Evolutionary conservation across 164 flowering plant species (phyloP), one percentile per base, ranked within the genome.

Genomic region (Magnolia officinalis): DNA sequence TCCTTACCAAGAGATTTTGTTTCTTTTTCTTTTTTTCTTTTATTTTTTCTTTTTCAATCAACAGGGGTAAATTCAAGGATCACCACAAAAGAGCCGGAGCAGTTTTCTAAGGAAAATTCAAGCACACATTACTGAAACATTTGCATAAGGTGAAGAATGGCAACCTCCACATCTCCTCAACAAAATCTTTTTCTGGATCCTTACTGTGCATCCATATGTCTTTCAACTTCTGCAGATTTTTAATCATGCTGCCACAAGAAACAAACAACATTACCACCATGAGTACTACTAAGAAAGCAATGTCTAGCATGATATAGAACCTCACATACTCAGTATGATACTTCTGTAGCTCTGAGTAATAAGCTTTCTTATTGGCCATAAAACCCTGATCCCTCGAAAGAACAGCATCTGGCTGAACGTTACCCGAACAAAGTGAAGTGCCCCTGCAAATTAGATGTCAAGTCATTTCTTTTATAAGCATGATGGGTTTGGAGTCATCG

Each of bases 321-420:
- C 52, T n/a, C 50, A 77, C 92, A 80, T 90, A 95, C 98, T 84
- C 85, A 72, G 84, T 72, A 75, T 95, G 98, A 80, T 95, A 92
- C 31, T 87, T 85, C 74, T 86, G 89, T 73, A 93, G 77, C 79
- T 88, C 89, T 6, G 78, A 77, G 81, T 87, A 88, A 80, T 90
- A 91, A 45, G 78, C 85, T 72, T 81, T 90, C 84, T 88, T 90
- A 50, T 76, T 86, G 66, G 84, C 80, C 82, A 76, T 87, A 55
- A 89, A 73, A 81, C 63, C 24, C 71, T 73, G 79, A 74, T 90
- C 95, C 70, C 78, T 74, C 11, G 24, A 52, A 78, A 85, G 73
- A 80, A 93, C 74, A 63, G 82, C 83, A 86, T 95, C 97, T 14
- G 98, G 97, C 75, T 93, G 97, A 82, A 87, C 85, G 75, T 83